Conservation (phyloP, 2,329 filamentous ascomycete genomes). For the Stachybotrys chartarum region DNA sequence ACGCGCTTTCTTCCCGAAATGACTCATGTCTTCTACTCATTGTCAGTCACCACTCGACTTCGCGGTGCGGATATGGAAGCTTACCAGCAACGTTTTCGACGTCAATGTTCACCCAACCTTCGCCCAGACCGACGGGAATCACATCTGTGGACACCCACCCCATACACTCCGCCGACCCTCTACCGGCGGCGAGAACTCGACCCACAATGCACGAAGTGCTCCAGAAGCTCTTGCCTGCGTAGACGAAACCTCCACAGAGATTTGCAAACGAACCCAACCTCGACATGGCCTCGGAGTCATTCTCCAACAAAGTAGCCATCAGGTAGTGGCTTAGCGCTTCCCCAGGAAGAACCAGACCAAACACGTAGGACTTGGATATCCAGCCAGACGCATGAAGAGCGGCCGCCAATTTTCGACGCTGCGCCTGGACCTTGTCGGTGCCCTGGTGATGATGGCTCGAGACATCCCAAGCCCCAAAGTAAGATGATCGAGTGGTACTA, state of each 20-base stretch:
- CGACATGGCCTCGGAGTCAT: conserved; percentile 52
- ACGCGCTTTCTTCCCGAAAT: conserved; percentile 47
- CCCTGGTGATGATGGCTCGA: conserved; percentile 19
- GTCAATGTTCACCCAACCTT: conserved; percentile 54
- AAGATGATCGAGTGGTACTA: conserved; percentile 33
- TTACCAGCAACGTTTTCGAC: conserved; percentile 46
- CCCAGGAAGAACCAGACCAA: conserved; percentile 57
- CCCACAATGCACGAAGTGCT: conserved; percentile 60
- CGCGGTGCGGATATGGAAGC: conserved; percentile 8
- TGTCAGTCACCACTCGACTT: conserved; percentile 5
- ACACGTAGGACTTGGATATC: conserved; percentile 62
- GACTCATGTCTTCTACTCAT: conserved; percentile 37
- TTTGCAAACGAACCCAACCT: conserved; percentile 54
- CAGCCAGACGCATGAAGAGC: conserved; percentile 54
- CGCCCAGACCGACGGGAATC: conserved; percentile 39
- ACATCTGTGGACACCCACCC: conserved; percentile 61
- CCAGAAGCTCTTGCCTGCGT: conserved; percentile 60
- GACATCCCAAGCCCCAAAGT: conserved; percentile 36
- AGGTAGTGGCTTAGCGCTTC: conserved; percentile 56
- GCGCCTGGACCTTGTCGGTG: conserved; percentile 26
- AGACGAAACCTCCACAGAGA: conserved; percentile 58
- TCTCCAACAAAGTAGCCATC: conserved; percentile 60
- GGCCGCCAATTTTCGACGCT: conserved; percentile 48
- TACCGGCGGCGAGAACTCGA: conserved; percentile 55
- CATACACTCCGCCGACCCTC: conserved; percentile 58